Conservation (phyloP, 2,329 filamentous ascomycete species). For the Exophiala phaeomuriformis region DNA sequence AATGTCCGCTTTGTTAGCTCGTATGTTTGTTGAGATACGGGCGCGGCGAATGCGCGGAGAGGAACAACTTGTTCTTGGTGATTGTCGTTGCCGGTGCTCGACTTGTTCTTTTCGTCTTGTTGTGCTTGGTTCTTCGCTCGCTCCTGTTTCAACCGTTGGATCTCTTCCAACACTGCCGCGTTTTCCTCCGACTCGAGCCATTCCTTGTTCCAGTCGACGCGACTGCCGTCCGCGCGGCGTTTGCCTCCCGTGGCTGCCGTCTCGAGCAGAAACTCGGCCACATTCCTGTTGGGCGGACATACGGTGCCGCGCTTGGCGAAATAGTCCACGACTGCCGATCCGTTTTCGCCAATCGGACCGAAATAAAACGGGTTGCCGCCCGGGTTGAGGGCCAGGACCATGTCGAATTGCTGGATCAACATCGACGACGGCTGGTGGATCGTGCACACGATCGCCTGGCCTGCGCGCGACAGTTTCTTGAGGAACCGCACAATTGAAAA, state of each 20-base stretch:
- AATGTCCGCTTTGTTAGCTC: too few relatives aligned
- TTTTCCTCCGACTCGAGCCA: constrained; percentile 62
- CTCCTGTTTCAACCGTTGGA: constrained; percentile 54
- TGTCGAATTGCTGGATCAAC: constrained; percentile 54
- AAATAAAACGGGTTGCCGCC: constrained; percentile 76
- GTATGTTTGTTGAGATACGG: too few relatives aligned
- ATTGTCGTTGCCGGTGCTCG: too few relatives aligned
- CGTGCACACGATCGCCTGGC: constrained; percentile 50
- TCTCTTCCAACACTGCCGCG: constrained; percentile 54
- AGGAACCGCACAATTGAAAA: constrained; percentile 58
- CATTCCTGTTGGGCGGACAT: constrained; percentile 60
- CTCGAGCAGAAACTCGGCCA: constrained; percentile 65
- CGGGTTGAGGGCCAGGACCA: constrained; percentile 66
- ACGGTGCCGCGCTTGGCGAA: constrained; percentile 65
- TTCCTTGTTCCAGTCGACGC: constrained; percentile 66
- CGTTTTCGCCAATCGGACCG: constrained; percentile 65
- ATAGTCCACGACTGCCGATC: constrained; percentile 57
- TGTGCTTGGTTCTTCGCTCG: constrained; percentile 41
- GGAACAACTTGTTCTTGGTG: too few relatives aligned
- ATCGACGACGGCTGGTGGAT: constrained; percentile 51
- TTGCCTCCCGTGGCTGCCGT: constrained; percentile 45
- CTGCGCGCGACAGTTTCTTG: constrained; percentile 49
- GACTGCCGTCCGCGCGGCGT: constrained; percentile 45
- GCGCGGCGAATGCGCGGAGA: too few relatives aligned
- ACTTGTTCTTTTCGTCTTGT: constrained; percentile 30